A percentile compares a stretch with the other conserved stretches of the same genome.
These are phyloP conservation scores for Spathaspora boniae DNA, from an alignment of 805 yeast species.

Conservation along the genomic window DNA sequence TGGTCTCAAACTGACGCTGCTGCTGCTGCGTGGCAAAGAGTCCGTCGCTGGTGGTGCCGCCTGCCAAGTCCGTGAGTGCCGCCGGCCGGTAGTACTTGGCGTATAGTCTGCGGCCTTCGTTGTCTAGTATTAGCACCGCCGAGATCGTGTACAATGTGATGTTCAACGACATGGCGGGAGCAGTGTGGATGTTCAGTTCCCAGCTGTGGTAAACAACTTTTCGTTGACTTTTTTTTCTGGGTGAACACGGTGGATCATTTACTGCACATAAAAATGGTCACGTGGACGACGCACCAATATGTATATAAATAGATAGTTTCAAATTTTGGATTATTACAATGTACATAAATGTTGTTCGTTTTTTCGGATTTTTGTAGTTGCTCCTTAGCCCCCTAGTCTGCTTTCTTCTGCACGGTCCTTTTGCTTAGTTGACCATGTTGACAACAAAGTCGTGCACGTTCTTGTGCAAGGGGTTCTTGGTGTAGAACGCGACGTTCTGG, in stretches of 20 bases:
- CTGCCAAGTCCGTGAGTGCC: too few species aligned
- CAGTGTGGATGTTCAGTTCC: too few species aligned
- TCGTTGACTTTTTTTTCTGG: not conserved
- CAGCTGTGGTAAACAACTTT: not conserved
- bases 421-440: slow-evolving; percentile 17
- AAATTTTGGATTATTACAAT: too few species aligned
- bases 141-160: slow-evolving; percentile 76
- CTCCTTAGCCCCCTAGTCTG: too few species aligned
- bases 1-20: slow-evolving; percentile 75
- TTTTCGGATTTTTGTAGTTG: too few species aligned
- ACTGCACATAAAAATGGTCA: too few species aligned
- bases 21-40: slow-evolving; percentile 45
- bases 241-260: not conserved
- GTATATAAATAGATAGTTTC: too few species aligned
- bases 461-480: slow-evolving; percentile 30
- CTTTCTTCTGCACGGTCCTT: not conserved
- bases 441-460: slow-evolving; percentile 33
- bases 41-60: too few species aligned
- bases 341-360: too few species aligned
- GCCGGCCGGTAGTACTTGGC: slow-evolving; percentile 82
- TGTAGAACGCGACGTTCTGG: slow-evolving; percentile 26
- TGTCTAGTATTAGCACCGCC: slow-evolving; percentile 78
- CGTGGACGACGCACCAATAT: too few species aligned
- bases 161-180: slow-evolving; percentile 38
- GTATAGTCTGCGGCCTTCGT: slow-evolving; percentile 72